Percentiles rank a stretch among this genome's conserved stretches.
Conservation (phyloP, 2,329 filamentous ascomycete species). For the Fusarium sp. region DNA sequence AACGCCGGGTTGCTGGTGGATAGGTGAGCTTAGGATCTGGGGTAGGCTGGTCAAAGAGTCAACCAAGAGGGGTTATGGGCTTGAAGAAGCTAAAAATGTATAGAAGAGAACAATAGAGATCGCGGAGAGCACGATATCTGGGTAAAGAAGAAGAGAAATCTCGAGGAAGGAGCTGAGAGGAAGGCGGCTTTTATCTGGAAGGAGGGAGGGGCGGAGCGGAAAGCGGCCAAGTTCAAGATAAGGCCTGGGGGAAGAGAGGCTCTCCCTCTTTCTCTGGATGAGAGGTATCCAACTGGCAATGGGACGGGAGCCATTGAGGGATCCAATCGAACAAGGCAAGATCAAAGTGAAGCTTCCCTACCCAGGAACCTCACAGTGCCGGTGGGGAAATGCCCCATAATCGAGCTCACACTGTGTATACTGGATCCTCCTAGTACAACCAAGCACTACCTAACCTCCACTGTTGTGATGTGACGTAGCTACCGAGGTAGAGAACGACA, state of each 20-base stretch:
- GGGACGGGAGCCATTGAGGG: slow-evolving; percentile 7
- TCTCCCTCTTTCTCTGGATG: slow-evolving; percentile 5
- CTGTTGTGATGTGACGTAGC: not conserved
- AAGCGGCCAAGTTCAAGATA: not conserved
- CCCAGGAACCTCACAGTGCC: slow-evolving; percentile 12
- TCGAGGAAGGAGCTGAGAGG: slow-evolving; percentile 16
- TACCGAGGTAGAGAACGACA: no score
- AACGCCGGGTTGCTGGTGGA: slow-evolving; percentile 19
- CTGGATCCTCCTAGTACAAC: slow-evolving; percentile 4
- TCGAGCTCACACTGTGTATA: slow-evolving; percentile 26
- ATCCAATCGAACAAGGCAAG: not conserved
- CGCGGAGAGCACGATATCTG: slow-evolving; percentile 37
- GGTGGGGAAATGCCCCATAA: slow-evolving; percentile 11
- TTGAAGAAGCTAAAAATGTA: slow-evolving; percentile 4
- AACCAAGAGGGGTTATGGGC: slow-evolving; percentile 22
- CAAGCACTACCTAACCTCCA: not conserved
- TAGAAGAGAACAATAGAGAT: slow-evolving; percentile 24
- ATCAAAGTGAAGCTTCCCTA: slow-evolving; percentile 27
- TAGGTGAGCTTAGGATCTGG: slow-evolving; percentile 5
- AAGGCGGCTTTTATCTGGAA: slow-evolving; percentile 38
- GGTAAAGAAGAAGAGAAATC: slow-evolving; percentile 25
- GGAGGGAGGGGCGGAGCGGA: slow-evolving; percentile 24
- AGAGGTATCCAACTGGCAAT: slow-evolving; percentile 25
- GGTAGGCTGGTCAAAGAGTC: slow-evolving; percentile 17
- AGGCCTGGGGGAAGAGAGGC: slow-evolving; percentile 8